Evolutionary conservation across 2,329 filamentous ascomycete species (phyloP).

Genomic region (Botryotinia calthae): DNA sequence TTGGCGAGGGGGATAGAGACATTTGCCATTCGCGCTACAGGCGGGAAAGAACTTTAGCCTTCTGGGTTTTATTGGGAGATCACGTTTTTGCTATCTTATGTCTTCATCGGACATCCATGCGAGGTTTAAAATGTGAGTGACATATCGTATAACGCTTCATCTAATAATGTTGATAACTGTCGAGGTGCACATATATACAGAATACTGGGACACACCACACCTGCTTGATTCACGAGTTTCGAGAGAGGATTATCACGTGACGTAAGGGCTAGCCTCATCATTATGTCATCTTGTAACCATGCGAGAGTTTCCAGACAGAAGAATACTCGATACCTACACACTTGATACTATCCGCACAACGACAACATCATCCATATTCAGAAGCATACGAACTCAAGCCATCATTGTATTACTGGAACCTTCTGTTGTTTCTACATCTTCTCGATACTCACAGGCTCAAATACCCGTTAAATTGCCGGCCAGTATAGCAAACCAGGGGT

Average conservation of each 20-base stretch:
- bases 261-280: fast-evolving
- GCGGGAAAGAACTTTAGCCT: neutral
- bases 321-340: neutral
- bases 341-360: neutral
- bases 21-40: neutral
- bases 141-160: neutral
- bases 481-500: neutral
- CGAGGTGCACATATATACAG: neutral
- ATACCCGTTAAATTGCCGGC: neutral
- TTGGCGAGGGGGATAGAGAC: neutral
- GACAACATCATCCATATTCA: neutral
- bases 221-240: neutral
- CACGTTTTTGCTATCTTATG: neutral
- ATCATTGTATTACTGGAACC: neutral
- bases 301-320: neutral
- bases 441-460: neutral
- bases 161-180: neutral
- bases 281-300: neutral
- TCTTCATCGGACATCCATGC: neutral
- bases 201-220: neutral
- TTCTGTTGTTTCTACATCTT: neutral
- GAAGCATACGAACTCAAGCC: neutral
- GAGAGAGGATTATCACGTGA: neutral
- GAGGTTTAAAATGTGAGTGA: neutral
- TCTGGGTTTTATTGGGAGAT: neutral